phyloP scores from a whole-genome alignment of 2,329 filamentous ascomycete genomes.

The Fonsecaea multimorphosa region DNA sequence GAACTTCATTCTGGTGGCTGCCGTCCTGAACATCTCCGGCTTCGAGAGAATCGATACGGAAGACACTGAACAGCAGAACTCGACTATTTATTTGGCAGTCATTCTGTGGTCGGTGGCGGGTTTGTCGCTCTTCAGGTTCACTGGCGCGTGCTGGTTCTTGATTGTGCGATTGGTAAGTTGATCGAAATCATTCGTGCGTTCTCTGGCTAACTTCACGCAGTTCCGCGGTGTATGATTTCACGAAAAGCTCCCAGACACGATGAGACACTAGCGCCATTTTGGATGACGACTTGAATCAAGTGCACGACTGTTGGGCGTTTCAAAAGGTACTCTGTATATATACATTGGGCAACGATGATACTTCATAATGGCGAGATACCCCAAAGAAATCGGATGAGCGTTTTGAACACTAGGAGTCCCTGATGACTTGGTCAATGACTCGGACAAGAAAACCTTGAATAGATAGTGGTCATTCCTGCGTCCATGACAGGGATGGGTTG shows the following conservation, averaged over 20 bases:
- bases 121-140: constrained; percentile 82
- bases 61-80: constrained; percentile 55
- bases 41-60: constrained; percentile 67
- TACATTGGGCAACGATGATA: constrained; percentile 2
- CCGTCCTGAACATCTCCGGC: constrained; percentile 85
- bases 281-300: constrained; percentile 5
- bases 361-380: constrained; percentile 16
- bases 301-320: background rate
- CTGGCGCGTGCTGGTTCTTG: constrained; percentile 90
- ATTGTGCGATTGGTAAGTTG: constrained; percentile 80
- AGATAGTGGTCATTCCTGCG: background rate
- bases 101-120: constrained; percentile 89
- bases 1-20: constrained; percentile 85
- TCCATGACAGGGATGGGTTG: background rate
- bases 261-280: background rate
- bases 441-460: background rate
- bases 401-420: background rate
- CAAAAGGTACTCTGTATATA: background rate
- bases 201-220: constrained; percentile 46
- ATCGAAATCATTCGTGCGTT: background rate
- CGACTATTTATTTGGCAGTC: constrained; percentile 83
- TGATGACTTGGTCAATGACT: background rate
- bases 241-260: constrained; percentile 1
- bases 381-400: constrained; percentile 9
- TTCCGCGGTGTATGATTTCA: constrained; percentile 55